Percentiles rank a stretch among this genome's conserved stretches.
Conservation (phyloP, 345 rosid genomes). For the Draba incana region DNA sequence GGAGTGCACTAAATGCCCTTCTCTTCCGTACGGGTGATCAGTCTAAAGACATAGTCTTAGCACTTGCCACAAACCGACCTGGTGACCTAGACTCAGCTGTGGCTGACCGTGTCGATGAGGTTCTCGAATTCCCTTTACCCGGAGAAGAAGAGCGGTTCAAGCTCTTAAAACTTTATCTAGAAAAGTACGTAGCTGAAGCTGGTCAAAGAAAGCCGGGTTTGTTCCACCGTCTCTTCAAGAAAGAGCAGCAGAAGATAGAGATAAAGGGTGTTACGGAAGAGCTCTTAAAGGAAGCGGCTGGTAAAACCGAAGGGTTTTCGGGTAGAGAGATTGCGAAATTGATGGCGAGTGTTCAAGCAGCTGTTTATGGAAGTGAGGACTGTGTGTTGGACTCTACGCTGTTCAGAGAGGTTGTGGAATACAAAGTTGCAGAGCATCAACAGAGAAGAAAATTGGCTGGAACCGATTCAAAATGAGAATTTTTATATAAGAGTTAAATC, state of each 20-base stretch:
- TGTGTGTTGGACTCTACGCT: slow-evolving; percentile 75
- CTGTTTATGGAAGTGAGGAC: slow-evolving; percentile 85
- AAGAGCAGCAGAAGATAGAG: slow-evolving; percentile 72
- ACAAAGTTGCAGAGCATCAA: slow-evolving; percentile 93
- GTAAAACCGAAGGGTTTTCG: slow-evolving; percentile 83
- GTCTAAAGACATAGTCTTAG: slow-evolving; percentile 92
- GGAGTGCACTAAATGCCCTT: slow-evolving; percentile 95
- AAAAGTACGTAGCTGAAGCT: slow-evolving; percentile 82
- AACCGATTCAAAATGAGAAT: slow-evolving; percentile 31
- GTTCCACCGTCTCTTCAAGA: slow-evolving; percentile 61
- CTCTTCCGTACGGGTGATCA: slow-evolving; percentile 95
- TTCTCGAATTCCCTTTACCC: slow-evolving; percentile 86
- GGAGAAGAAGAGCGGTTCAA: slow-evolving; percentile 83
- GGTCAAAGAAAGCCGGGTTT: slow-evolving; percentile 66
- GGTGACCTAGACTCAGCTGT: slow-evolving; percentile 98
- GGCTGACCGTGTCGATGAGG: slow-evolving; percentile 90
- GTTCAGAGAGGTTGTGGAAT: slow-evolving; percentile 89
- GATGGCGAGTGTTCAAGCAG: slow-evolving; percentile 96
- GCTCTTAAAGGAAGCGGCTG: slow-evolving; percentile 79
- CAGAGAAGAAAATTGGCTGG: slow-evolving; percentile 78
- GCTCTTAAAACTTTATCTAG: slow-evolving; percentile 80
- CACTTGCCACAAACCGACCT: slow-evolving; percentile 93
- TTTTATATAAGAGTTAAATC: background rate
- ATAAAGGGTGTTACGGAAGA: slow-evolving; percentile 77
- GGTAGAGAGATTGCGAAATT: slow-evolving; percentile 94